Percentiles rank a stretch among this genome's conserved stretches.
Evolutionary conservation across 2,329 filamentous ascomycete species (phyloP).

Genomic region (Rhinocladiella mackenziei): DNA sequence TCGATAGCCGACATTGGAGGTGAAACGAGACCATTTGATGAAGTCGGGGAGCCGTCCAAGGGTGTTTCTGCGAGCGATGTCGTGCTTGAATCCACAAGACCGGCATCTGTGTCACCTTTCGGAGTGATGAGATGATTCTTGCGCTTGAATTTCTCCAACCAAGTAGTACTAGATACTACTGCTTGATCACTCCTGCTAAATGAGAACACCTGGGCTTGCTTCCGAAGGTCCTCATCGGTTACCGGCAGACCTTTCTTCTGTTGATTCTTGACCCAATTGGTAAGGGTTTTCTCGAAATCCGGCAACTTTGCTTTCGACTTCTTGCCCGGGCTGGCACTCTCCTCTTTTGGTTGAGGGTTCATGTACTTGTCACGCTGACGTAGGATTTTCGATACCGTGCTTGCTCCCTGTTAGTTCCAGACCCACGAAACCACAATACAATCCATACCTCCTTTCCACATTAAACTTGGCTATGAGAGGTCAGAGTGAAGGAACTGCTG

Average conservation of each 20-base stretch:
- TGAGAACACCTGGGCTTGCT: conserved; percentile 28
- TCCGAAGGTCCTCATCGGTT: conserved; percentile 28
- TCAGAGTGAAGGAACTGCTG: conserved; percentile 33
- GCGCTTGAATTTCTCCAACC: conserved; percentile 94
- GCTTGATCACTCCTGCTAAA: conserved; percentile 30
- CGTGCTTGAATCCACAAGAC: conserved; percentile 43
- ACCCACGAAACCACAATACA: conserved; percentile 6
- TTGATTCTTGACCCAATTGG: conserved; percentile 80
- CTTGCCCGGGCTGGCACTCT: conserved; percentile 73
- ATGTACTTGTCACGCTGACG: conserved; percentile 94
- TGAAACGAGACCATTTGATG: conserved; percentile 62
- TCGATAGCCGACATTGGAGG: conserved; percentile 67
- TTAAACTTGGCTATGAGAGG: conserved; percentile 69
- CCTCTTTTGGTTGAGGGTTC: conserved; percentile 58
- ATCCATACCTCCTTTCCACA: conserved; percentile 84
- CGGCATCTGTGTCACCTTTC: conserved; percentile 47
- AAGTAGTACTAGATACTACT: conserved; percentile 58
- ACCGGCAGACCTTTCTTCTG: conserved; percentile 61
- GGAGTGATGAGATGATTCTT: conserved; percentile 67
- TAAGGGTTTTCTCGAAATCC: conserved; percentile 86
- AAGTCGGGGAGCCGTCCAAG: conserved; percentile 66
- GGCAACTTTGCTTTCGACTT: conserved; percentile 78
- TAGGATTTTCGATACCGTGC: conserved; percentile 97
- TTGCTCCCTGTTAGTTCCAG: conserved; percentile 41
- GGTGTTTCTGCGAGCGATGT: conserved; percentile 60